phyloP scores from a whole-genome alignment of 352 stramenopile species.

The Phytophthora brassicae region DNA sequence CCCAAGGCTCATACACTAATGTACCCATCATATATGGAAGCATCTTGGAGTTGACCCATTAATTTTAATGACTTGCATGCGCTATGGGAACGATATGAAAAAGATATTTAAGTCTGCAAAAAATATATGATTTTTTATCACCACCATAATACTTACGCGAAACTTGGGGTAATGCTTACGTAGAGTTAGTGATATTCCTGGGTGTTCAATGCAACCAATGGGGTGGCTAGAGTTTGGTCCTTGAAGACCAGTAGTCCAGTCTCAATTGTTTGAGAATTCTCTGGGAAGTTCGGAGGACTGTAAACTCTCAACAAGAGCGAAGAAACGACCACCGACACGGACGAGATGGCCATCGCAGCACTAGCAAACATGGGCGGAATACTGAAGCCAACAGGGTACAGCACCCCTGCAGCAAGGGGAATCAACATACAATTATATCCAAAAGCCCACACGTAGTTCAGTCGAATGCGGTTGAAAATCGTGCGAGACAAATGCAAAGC shows the following conservation, averaged over 20 bases:
- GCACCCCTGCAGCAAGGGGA: constrained; percentile 93
- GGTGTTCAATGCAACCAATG: constrained; percentile 51
- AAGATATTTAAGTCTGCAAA: too few relatives aligned
- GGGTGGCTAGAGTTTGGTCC: constrained; percentile 51
- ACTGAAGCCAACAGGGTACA: constrained; percentile 92
- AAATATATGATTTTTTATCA: too few relatives aligned
- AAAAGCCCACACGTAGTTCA: constrained; percentile 98
- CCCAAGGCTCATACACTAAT: too few relatives aligned
- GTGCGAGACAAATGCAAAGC: constrained; percentile 93
- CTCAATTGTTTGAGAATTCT: constrained; percentile 37
- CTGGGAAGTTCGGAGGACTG: constrained; percentile 52
- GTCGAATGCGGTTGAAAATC: constrained; percentile 95
- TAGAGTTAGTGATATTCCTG: constrained; percentile 11
- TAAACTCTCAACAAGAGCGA: constrained; percentile 93
- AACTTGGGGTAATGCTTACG: too few relatives aligned
- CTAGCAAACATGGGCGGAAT: constrained; percentile 96
- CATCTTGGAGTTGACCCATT: too few relatives aligned
- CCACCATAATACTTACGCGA: too few relatives aligned
- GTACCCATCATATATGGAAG: too few relatives aligned
- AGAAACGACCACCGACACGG: constrained; percentile 94
- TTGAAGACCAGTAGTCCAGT: constrained; percentile 58
- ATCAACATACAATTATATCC: constrained; percentile 98
- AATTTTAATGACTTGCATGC: too few relatives aligned
- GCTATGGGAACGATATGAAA: too few relatives aligned
- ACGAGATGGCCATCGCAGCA: constrained; percentile 95